These are phyloP conservation scores for Erysimum cheiri DNA, from an alignment of 441 rosid genomes.

Conservation along the genomic window DNA sequence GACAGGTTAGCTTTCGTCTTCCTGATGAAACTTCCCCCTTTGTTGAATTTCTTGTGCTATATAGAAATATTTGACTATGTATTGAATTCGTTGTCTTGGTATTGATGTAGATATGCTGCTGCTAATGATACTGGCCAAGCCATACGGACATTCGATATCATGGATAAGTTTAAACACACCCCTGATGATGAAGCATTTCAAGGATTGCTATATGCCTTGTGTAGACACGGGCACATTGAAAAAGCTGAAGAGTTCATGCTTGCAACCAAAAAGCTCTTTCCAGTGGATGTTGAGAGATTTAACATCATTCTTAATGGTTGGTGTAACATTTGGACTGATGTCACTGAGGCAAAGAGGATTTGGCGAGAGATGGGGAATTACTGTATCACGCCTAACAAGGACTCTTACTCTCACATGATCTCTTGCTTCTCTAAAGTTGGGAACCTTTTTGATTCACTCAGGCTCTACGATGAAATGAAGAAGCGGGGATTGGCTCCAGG, in stretches of 20 bases:
- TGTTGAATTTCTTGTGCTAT: conserved; percentile 8
- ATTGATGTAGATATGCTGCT: conserved; percentile 71
- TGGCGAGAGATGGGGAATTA: conserved; percentile 82
- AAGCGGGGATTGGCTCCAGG: conserved; percentile 73
- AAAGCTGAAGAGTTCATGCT: conserved; percentile 94
- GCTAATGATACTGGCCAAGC: conserved; percentile 78
- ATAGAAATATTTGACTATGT: conserved; percentile 1
- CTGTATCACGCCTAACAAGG: conserved; percentile 68
- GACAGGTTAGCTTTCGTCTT: conserved; percentile 58
- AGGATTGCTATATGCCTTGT: conserved; percentile 59
- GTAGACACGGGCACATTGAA: conserved; percentile 79
- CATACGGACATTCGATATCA: conserved; percentile 61
- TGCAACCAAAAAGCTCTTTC: conserved; percentile 73
- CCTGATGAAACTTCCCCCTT: background rate
- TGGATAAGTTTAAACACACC: conserved; percentile 75
- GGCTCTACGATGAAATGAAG: conserved; percentile 92
- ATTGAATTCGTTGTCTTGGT: conserved; percentile 29
- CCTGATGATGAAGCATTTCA: conserved; percentile 82
- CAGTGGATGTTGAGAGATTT: conserved; percentile 62
- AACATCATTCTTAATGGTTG: conserved; percentile 82
- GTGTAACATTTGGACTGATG: conserved; percentile 69
- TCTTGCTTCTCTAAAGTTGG: conserved; percentile 82
- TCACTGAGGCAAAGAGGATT: conserved; percentile 81
- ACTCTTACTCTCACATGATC: conserved; percentile 72
- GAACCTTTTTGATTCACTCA: conserved; percentile 80